phyloP scores from a whole-genome alignment of 305 asterid species.

The Nicotiana rustica region DNA sequence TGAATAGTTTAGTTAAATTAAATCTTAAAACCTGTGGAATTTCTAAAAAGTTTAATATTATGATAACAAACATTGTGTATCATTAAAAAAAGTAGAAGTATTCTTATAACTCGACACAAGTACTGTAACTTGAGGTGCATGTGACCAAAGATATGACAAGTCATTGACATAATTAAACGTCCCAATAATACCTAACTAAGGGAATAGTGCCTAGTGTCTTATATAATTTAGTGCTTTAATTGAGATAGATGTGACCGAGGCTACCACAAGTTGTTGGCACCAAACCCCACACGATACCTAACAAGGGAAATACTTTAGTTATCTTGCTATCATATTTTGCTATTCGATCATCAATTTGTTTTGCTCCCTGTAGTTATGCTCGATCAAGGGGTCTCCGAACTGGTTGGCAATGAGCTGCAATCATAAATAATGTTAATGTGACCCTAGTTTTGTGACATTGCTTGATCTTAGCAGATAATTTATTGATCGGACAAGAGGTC shows the following conservation, averaged over 20 bases:
- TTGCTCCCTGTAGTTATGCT: background rate
- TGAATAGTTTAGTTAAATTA: background rate
- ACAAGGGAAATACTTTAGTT: background rate
- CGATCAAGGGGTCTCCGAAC: background rate
- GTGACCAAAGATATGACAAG: constrained; percentile 9
- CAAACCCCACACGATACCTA: constrained; percentile 9
- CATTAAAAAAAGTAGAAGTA: background rate
- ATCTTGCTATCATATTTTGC: background rate
- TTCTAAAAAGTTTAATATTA: background rate
- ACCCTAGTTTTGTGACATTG: background rate
- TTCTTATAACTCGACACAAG: background rate
- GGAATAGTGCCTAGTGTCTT: background rate
- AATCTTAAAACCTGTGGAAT: background rate
- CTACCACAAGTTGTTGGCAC: background rate
- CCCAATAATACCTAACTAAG: constrained; percentile 17
- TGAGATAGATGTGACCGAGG: constrained; percentile 11
- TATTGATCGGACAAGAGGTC: background rate
- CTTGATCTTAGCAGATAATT: background rate
- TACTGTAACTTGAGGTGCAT: constrained; percentile 13
- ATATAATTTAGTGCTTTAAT: constrained; percentile 4
- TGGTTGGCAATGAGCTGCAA: background rate
- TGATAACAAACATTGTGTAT: background rate
- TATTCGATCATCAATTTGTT: background rate
- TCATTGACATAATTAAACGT: background rate
- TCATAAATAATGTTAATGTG: too few relatives aligned